Evolutionary conservation across 2,329 filamentous ascomycete genomes (phyloP).

Genomic region (Myriosclerotinia scirpicola): DNA sequence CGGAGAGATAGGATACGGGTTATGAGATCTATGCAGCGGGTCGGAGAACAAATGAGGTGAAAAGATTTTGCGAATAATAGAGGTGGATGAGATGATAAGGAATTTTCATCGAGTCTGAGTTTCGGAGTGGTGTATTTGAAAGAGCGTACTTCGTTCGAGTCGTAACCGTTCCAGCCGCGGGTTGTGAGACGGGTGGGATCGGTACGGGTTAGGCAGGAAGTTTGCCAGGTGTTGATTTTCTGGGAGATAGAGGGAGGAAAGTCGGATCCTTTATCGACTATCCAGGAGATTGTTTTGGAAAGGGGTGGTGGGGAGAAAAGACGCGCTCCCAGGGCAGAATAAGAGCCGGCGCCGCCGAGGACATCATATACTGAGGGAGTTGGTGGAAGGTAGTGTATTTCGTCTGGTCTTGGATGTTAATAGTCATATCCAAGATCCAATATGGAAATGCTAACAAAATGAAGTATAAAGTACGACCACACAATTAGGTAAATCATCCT

Average conservation of each 20-base stretch:
- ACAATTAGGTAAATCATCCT: constrained; percentile 1
- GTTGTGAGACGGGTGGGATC: constrained; percentile 74
- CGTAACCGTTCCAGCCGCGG: constrained; percentile 89
- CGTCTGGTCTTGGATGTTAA: constrained; percentile 57
- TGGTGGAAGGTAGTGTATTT: constrained; percentile 80
- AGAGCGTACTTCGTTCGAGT: constrained; percentile 64
- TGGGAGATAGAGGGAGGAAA: constrained; percentile 68
- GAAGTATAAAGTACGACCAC: neutral
- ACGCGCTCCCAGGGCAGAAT: constrained; percentile 82
- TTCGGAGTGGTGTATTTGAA: constrained; percentile 92
- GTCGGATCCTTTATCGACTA: constrained; percentile 85
- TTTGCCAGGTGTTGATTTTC: constrained; percentile 72
- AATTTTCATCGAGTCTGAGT: constrained; percentile 70
- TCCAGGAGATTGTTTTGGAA: constrained; percentile 77
- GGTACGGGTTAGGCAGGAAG: constrained; percentile 62
- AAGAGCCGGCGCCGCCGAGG: constrained; percentile 86
- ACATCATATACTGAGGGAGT: constrained; percentile 69
- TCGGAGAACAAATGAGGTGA: constrained; percentile 82
- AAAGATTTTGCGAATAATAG: constrained; percentile 75
- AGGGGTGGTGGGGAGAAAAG: constrained; percentile 70
- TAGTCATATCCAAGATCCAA: neutral
- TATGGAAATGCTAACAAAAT: neutral
- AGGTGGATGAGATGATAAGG: constrained; percentile 56
- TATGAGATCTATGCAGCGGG: constrained; percentile 74
- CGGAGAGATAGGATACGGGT: constrained; percentile 64